Base-by-base conservation (phyloP, 768 basidiomycete genomes). In the Suillus weaverae region DNA sequence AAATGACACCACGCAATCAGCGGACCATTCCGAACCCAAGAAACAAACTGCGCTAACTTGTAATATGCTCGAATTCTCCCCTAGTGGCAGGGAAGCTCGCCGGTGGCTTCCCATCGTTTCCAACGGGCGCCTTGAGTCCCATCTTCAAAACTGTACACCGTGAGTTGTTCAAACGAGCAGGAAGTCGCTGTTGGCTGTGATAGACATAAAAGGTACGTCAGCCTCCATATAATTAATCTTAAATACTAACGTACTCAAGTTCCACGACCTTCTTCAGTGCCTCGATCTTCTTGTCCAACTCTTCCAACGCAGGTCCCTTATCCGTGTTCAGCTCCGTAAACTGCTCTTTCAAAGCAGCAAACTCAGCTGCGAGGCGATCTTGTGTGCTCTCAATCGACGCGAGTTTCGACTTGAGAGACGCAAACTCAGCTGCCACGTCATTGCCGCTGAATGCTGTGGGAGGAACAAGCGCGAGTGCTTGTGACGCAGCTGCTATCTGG, bases 51-150 rank as follows among this genome's bases (percentile, higher is more conserved):
- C 3, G 61, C 68, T 62, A 48, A 81, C 81, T 81, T 20, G 80
- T 81, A n/a, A 81, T 73, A 67, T 81, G 80, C 66, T 81, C 81
- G 60, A 81, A 81, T 66, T 81, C 81, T 62, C 81, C 81, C 60
- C 78, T 76, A 1, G 78, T 75, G 5, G 46, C 53, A 11, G 81
- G 81, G 71, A 80, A 80, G 60, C 78, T 75, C 10, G 66, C 50
- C 32, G 73, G 78, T 0, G 74, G 68, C 68, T 81, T 81, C 18
- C 81, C 78, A 38, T 73, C 76, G 36, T 70, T 68, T 61, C 67
- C 73, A 0, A 72, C 59, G 0, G 73, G 77, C 26, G 78, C 66
- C 64, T 70, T 72, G 57, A 81, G 72, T 39, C 63, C 14, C 65
- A 63, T 70, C 68, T 79, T 78, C 63, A 77, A 75, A 61, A 71